These are phyloP conservation scores for Orbilia ellipsospora DNA, from an alignment of 2,329 filamentous ascomycete species.

Conservation along the genomic window DNA sequence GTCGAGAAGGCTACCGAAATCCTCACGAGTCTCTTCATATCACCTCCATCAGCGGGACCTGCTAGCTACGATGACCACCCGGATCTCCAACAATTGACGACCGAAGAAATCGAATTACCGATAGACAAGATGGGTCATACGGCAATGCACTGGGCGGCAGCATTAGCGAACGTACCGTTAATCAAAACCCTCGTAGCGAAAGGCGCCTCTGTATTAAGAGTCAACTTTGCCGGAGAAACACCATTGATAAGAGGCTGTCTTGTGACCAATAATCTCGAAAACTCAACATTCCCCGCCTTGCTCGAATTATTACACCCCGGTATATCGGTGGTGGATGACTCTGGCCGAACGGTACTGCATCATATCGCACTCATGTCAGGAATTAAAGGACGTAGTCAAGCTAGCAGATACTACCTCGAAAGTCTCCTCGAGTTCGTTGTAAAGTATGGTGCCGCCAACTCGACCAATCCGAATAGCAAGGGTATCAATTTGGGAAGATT, in stretches of 20 bases:
- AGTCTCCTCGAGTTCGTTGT: constrained; percentile 94
- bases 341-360: constrained; percentile 90
- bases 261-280: constrained; percentile 93
- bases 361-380: constrained; percentile 96
- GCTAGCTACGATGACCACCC: constrained; percentile 77
- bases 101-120: constrained; percentile 87
- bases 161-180: constrained; percentile 84
- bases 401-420: constrained; percentile 95
- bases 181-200: constrained; percentile 82
- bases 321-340: constrained; percentile 88
- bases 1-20: constrained; percentile 83
- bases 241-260: constrained; percentile 91
- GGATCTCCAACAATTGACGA: constrained; percentile 78
- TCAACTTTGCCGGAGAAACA: constrained; percentile 90
- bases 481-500: constrained; percentile 90
- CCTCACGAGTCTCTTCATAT: constrained; percentile 82
- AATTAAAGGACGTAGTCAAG: constrained; percentile 89
- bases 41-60: constrained; percentile 67
- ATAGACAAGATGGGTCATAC: constrained; percentile 91
- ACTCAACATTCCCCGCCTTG: constrained; percentile 87
- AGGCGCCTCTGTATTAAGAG: constrained; percentile 86
- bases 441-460: constrained; percentile 72
- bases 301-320: constrained; percentile 88
- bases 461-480: constrained; percentile 64
- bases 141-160: constrained; percentile 95